Base-by-base conservation (phyloP, 768 basidiomycete species). In the Psilocybe subaeruginosa region DNA sequence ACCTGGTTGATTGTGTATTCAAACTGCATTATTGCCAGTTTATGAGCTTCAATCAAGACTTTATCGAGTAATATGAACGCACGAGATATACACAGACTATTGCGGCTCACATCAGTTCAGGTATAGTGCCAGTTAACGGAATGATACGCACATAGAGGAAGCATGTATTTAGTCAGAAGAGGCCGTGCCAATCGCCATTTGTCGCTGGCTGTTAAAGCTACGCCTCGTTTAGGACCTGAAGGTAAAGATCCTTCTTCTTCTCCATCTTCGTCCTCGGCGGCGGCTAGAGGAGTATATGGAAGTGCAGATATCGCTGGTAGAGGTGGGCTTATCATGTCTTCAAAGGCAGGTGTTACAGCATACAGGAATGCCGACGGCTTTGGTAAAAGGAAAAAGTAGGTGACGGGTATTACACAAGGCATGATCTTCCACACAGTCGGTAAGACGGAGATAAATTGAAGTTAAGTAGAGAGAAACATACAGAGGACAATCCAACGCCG, bases 1-100 rank as follows among this genome's bases (percentile, higher is more conserved):
- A 85, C 90, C 76, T 93, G 92, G 69, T 96, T 96, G 65, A 96
- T 96, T 2, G 90, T 93, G 70, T 95, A 96, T 72, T 96, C 94
- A 55, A 94, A 87, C 92, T 93, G 61, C 46, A 30, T n/a, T 47
- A 29, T 9, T 30, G 29, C 11, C 19, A 9, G 59, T 9, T 57
- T 33, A 47, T 39, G 59, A 37, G n/a, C 23, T 27, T 27, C 11
- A 49, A 47, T 35, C 46, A 30, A 19, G 9, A 33, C 43, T 4
- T 57, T 16, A 49, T 47, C 14, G n/a, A 45, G 35, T n/a, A 46
- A 33, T 35, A 5, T 14, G 4, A 23, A 73, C 82, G 61, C 63
- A 82, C 83, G 39, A 80, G 71, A 62, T 85, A 82, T 41, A 82
- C 79, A 37, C 72, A 78, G 60, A 80, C 78, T 78, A 54, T 48